phyloP scores from a whole-genome alignment of 139 green algal genomes.

The Tetradesmus obliquus region DNA sequence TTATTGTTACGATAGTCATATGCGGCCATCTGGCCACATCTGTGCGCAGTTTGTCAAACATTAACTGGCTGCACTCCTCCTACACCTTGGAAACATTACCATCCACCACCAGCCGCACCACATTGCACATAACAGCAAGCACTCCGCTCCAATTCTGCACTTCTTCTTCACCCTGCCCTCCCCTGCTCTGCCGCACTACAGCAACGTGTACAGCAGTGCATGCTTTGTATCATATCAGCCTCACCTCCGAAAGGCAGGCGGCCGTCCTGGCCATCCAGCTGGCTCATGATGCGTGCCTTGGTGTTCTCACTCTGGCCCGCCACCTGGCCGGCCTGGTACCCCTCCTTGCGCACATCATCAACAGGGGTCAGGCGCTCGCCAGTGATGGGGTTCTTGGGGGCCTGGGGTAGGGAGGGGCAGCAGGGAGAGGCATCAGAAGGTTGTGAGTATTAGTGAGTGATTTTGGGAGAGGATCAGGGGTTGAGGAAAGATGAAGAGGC shows the following conservation, averaged over 20 bases:
- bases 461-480: background rate
- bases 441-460: background rate
- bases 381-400: conserved; percentile 49
- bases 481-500: background rate
- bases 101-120: too few relatives aligned
- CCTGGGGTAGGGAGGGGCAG: background rate
- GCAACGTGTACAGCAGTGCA: background rate
- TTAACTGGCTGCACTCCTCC: too few relatives aligned
- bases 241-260: conserved; percentile 37
- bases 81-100: too few relatives aligned
- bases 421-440: background rate
- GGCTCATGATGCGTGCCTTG: conserved; percentile 36
- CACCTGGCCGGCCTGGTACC: conserved; percentile 34
- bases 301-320: conserved; percentile 33
- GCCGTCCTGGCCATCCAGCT: conserved; percentile 6
- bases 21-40: too few relatives aligned
- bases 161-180: too few relatives aligned
- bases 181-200: too few relatives aligned
- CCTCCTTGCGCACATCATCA: conserved; percentile 20
- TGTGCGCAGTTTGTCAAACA: too few relatives aligned
- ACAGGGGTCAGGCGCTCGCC: conserved; percentile 41
- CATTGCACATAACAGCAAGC: too few relatives aligned
- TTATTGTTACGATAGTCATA: too few relatives aligned
- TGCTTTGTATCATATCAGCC: background rate
- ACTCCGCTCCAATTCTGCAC: too few relatives aligned